phyloP scores from a whole-genome alignment of 2,329 filamentous ascomycete species.

The Colletotrichum sp. region DNA sequence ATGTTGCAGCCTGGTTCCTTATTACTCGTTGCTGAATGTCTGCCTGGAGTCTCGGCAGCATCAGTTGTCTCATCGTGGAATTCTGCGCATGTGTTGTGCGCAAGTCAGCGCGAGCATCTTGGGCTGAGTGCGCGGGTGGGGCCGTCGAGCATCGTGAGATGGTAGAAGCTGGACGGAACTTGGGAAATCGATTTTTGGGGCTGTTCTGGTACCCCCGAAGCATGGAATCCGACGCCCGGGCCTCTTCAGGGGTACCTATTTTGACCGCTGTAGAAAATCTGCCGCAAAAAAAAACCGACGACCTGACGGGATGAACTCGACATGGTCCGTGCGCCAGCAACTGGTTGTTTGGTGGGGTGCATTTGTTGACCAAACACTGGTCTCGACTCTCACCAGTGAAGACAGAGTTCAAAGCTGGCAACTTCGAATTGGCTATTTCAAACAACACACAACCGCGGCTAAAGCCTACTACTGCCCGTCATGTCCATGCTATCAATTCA shows the following conservation, averaged over 20 bases:
- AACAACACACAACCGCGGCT: not conserved
- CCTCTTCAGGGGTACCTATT: not conserved
- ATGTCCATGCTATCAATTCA: slow-evolving; percentile 76
- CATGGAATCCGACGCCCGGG: not conserved
- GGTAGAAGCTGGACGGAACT: not conserved
- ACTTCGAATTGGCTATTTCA: not conserved
- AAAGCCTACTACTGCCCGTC: not conserved
- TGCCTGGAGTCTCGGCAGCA: not conserved
- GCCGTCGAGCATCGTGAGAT: not conserved
- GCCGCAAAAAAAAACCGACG: not conserved
- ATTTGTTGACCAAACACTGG: slow-evolving; percentile 16
- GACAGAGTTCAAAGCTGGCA: not conserved
- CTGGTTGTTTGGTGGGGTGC: slow-evolving; percentile 11
- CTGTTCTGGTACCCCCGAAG: not conserved
- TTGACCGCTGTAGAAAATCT: not conserved
- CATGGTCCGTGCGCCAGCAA: not conserved
- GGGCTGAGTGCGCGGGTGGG: not conserved
- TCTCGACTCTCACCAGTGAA: not conserved
- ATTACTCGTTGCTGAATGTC: not conserved
- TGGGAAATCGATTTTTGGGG: not conserved
- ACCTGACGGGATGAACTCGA: not conserved
- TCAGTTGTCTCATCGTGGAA: not conserved
- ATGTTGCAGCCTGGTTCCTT: not conserved
- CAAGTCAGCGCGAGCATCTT: not conserved
- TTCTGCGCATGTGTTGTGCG: not conserved